A percentile compares a stretch with the other conserved stretches of the same genome.
These are phyloP conservation scores for Neofusicoccum parvum DNA, from an alignment of 2,329 filamentous ascomycete genomes.

Conservation along the genomic window DNA sequence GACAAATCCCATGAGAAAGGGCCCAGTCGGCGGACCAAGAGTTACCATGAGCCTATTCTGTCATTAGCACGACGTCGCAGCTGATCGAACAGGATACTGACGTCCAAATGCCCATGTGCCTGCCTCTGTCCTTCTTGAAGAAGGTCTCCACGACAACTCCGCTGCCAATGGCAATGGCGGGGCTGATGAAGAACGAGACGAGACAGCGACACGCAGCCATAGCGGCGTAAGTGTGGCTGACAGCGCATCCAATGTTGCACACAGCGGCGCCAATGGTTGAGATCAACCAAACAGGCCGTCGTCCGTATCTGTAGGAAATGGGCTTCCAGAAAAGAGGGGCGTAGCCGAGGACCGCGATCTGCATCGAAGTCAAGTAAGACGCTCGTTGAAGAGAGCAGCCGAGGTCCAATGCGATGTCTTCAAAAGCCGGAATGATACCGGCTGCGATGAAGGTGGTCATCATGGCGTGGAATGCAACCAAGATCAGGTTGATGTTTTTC, in stretches of 20 bases:
- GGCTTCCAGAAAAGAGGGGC: slow-evolving; percentile 61
- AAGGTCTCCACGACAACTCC: slow-evolving; percentile 61
- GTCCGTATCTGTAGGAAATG: slow-evolving; percentile 56
- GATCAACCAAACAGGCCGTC: slow-evolving; percentile 57
- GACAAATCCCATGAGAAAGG: slow-evolving; percentile 50
- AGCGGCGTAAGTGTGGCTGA: slow-evolving; percentile 50
- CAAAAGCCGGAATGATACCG: slow-evolving; percentile 58
- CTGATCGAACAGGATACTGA: not conserved
- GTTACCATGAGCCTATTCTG: slow-evolving; percentile 46
- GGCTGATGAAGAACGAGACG: slow-evolving; percentile 58
- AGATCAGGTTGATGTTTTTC: slow-evolving; percentile 56
- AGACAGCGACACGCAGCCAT: slow-evolving; percentile 58
- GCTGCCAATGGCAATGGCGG: slow-evolving; percentile 57
- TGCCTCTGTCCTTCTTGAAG: slow-evolving; percentile 57
- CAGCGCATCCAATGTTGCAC: slow-evolving; percentile 58
- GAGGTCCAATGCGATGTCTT: slow-evolving; percentile 55
- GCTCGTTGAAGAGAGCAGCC: slow-evolving; percentile 51
- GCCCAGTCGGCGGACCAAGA: slow-evolving; percentile 49
- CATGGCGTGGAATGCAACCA: slow-evolving; percentile 60
- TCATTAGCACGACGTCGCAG: not conserved
- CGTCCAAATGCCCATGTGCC: slow-evolving; percentile 63
- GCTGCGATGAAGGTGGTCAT: slow-evolving; percentile 61
- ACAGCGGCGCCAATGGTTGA: slow-evolving; percentile 51
- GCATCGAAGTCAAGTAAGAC: slow-evolving; percentile 58
- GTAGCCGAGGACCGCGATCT: slow-evolving; percentile 57